Conservation (phyloP, 441 rosid species). For the Erodium trifolium region DNA sequence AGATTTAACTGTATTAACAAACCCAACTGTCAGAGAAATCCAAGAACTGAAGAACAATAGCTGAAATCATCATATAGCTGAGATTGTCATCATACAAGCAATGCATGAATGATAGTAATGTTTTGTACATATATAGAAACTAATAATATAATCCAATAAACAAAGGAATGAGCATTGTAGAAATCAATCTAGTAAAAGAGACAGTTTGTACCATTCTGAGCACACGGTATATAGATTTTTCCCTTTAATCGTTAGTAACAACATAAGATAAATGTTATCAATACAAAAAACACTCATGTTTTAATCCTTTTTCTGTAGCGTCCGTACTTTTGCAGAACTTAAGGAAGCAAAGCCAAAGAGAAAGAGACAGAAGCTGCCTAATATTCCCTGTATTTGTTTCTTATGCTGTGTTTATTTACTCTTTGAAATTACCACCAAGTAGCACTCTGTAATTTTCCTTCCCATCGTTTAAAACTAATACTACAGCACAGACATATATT, state of each 20-base stretch:
- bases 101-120: not conserved
- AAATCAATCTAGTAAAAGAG: conserved; percentile 16
- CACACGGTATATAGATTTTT: not conserved
- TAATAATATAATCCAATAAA: not conserved
- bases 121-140: conserved; percentile 5
- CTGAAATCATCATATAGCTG: not conserved
- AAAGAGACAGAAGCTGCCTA: conserved; percentile 23
- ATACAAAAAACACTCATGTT: not conserved
- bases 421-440: conserved; percentile 24
- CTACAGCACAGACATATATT: too few relatives aligned
- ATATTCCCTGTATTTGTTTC: conserved; percentile 15
- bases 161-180: conserved; percentile 14
- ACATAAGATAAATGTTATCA: not conserved
- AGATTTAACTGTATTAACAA: conserved; percentile 1
- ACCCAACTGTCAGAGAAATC: not conserved
- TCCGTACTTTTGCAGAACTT: not conserved
- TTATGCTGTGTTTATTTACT: conserved; percentile 18
- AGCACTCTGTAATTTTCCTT: not conserved
- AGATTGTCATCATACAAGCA: not conserved
- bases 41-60: not conserved
- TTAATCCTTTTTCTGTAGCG: not conserved
- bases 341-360: conserved; percentile 15
- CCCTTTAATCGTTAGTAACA: conserved; percentile 7
- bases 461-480: conserved; percentile 22
- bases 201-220: conserved; percentile 12